Percentiles rank a stretch among this genome's conserved stretches.
Conservation (phyloP, 2,329 filamentous ascomycete species). For the Beauveria sp. region DNA sequence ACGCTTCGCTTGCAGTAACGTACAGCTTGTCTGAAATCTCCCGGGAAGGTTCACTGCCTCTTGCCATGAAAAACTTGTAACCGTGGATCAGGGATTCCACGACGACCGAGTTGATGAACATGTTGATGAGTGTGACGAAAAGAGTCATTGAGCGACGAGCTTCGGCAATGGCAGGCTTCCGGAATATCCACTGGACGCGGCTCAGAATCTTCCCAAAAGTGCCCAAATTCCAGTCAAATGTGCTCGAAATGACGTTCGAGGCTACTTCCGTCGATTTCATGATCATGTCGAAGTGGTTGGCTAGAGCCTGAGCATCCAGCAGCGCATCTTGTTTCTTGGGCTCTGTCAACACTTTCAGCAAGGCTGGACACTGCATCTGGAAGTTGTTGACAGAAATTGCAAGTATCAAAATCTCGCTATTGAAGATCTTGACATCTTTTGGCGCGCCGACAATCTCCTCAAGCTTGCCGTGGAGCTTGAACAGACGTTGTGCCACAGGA, state of each 20-base stretch:
- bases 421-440: neutral
- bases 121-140: neutral
- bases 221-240: neutral
- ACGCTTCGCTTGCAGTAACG: neutral
- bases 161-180: neutral
- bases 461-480: neutral
- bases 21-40: neutral
- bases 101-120: neutral
- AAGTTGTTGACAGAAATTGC: neutral
- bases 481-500: neutral
- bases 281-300: neutral
- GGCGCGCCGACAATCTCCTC: neutral
- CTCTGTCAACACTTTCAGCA: neutral
- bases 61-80: neutral
- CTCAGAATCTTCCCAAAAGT: neutral
- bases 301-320: neutral
- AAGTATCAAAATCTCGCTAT: neutral
- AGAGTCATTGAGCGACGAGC: neutral
- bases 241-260: neutral
- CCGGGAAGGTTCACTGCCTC: neutral
- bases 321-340: neutral
- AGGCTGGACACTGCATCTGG: neutral
- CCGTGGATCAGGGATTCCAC: neutral
- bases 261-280: neutral
- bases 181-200: neutral